These are phyloP conservation scores for Solanum chacoense DNA, from an alignment of 305 asterid species.

Conservation along the genomic window DNA sequence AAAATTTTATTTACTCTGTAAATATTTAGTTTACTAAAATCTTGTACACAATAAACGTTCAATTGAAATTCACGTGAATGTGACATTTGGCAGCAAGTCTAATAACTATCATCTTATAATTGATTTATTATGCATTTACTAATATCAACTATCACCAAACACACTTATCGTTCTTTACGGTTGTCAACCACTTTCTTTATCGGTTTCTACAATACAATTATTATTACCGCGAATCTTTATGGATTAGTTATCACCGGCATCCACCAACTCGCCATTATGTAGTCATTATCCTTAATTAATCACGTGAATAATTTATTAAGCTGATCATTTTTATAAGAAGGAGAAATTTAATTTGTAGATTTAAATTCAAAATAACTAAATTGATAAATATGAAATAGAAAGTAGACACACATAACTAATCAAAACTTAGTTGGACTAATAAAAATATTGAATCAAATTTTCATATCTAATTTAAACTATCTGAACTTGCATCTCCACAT, in stretches of 20 bases:
- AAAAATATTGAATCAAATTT: too few relatives aligned
- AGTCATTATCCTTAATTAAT: not conserved
- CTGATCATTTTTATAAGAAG: too few relatives aligned
- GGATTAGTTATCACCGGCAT: not conserved
- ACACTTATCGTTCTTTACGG: not conserved
- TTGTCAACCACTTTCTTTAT: not conserved
- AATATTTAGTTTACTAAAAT: not conserved
- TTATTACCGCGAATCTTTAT: not conserved
- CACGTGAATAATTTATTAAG: not conserved
- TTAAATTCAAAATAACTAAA: too few relatives aligned
- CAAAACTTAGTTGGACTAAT: not conserved
- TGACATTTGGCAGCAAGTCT: not conserved
- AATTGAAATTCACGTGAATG: not conserved
- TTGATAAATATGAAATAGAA: not conserved
- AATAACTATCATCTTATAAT: not conserved
- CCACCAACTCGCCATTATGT: not conserved
- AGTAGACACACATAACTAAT: not conserved
- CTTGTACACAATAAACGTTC: not conserved
- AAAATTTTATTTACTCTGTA: too few relatives aligned
- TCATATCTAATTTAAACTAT: too few relatives aligned
- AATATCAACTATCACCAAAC: not conserved
- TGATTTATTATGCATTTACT: not conserved
- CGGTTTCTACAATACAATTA: not conserved
- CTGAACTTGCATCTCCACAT: not conserved
- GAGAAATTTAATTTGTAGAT: too few relatives aligned